These are phyloP conservation scores for Tetraselmis chui DNA, from an alignment of 139 green algal genomes.

Conservation along the genomic window DNA sequence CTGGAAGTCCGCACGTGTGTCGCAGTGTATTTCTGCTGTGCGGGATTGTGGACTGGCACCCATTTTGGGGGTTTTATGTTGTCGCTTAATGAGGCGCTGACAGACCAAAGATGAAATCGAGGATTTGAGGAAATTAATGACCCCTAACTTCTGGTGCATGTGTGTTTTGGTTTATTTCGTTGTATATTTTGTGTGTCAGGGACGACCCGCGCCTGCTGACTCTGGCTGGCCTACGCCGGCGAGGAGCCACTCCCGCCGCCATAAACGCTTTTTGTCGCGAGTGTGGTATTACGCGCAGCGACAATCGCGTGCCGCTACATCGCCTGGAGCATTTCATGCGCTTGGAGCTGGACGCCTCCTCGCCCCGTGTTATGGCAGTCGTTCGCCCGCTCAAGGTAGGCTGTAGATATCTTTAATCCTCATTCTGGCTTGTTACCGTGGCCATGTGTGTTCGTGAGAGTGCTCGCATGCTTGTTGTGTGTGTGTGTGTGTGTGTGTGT, in stretches of 20 bases:
- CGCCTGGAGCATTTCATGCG: slow-evolving; percentile 87
- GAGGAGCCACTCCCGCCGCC: slow-evolving; percentile 70
- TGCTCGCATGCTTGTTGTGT: too few relatives aligned
- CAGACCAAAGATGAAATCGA: slow-evolving; percentile 90
- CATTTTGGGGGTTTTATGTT: too few relatives aligned
- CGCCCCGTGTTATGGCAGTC: slow-evolving; percentile 75
- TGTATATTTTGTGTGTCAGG: too few relatives aligned
- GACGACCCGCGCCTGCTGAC: slow-evolving; percentile 95
- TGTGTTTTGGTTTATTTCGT: too few relatives aligned
- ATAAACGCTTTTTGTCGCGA: slow-evolving; percentile 95
- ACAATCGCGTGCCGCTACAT: slow-evolving; percentile 80
- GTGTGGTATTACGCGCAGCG: slow-evolving; percentile 78
- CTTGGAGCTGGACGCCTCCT: slow-evolving; percentile 59
- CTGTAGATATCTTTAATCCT: too few relatives aligned
- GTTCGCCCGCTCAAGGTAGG: slow-evolving; percentile 78
- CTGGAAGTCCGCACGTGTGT: too few relatives aligned
- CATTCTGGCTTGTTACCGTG: too few relatives aligned
- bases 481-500: neutral
- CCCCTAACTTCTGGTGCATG: slow-evolving; percentile 80
- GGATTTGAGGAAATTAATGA: slow-evolving; percentile 60
- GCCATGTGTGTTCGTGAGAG: too few relatives aligned
- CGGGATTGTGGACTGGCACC: too few relatives aligned
- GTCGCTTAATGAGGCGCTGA: too few relatives aligned
- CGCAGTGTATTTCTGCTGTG: too few relatives aligned
- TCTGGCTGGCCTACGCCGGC: slow-evolving; percentile 79